These are phyloP conservation scores for Ustilago xerochloae DNA, from an alignment of 1,284 basidiomycete genomes.

Conservation along the genomic window DNA sequence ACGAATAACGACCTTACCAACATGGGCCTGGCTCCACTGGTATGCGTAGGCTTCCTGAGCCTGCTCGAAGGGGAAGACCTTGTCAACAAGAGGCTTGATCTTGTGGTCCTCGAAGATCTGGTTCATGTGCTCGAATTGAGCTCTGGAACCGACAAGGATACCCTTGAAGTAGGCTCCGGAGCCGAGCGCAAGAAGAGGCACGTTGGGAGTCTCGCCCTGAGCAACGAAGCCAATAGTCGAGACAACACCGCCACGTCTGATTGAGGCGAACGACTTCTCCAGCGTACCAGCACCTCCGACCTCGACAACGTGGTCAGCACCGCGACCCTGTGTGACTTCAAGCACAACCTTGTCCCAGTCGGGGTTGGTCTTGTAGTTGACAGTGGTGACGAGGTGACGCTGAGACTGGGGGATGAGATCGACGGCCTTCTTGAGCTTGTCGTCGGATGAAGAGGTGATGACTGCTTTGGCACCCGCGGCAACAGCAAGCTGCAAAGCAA, in stretches of 20 bases:
- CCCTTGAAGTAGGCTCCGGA: conserved; percentile 63
- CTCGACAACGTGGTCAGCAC: conserved; percentile 74
- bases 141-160: conserved; percentile 67
- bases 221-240: conserved; percentile 73
- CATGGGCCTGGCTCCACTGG: conserved; percentile 66
- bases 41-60: conserved; percentile 71
- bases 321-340: conserved; percentile 72
- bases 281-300: conserved; percentile 74
- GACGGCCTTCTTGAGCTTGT: conserved; percentile 70
- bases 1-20: conserved; percentile 57
- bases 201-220: conserved; percentile 35
- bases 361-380: conserved; percentile 74
- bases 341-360: conserved; percentile 74
- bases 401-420: conserved; percentile 57
- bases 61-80: conserved; percentile 72
- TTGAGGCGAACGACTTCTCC: conserved; percentile 70
- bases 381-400: conserved; percentile 43
- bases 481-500: conserved; percentile 73
- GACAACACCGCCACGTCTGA: conserved; percentile 71
- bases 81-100: conserved; percentile 72
- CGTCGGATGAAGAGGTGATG: conserved; percentile 75
- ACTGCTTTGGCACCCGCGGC: conserved; percentile 75
- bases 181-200: conserved; percentile 28
- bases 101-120: conserved; percentile 69
- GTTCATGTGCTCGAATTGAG: conserved; percentile 72